Base-by-base conservation (phyloP, 1,284 basidiomycete species). In the Boletellus dicymbophilus region DNA sequence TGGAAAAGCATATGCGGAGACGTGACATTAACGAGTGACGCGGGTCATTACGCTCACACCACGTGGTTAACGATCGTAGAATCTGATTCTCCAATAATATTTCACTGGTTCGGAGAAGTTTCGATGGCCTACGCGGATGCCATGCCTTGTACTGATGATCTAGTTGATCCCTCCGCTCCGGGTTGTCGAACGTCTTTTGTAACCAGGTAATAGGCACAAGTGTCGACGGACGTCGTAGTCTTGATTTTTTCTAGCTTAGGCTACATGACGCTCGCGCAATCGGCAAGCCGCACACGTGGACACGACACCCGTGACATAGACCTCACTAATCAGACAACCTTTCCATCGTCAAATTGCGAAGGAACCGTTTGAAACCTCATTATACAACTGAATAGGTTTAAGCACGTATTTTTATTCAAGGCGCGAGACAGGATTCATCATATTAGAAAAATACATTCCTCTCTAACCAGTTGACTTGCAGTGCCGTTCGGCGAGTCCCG, bases 81-180 rank as follows among this genome's bases (percentile, higher is more conserved):
- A n/a, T n/a, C n/a, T n/a, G n/a, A n/a, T n/a, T n/a, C n/a, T n/a
- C n/a, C n/a, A n/a, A n/a, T n/a, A n/a, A n/a, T n/a, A n/a, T n/a
- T n/a, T n/a, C n/a, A n/a, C n/a, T n/a, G 8, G 18, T 31, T 25
- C 13, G 10, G 25, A 27, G 20, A 10, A 18, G 37, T 22, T 37
- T 16, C 25, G 20, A 37, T 20, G 20, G 34, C 21, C 15, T 26
- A 21, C 10, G 33, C 7, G 12, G 21, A 28, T 27, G 6, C 34
- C 33, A 42, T 25, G 27, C 57, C 53, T 58, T 56, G 12, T 57
- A 41, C 31, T 30, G 25, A 6, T 34, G 22, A 21, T 34, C 26
- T 42, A 18, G 31, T n/a, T 18, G 18, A 45, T 22, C 26, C 13
- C n/a, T 27, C 38, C 38, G 15, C 16, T 41, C 21, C 27, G 12